These are phyloP conservation scores for Solanum chacoense DNA, from an alignment of 305 asterid species.

Conservation along the genomic window DNA sequence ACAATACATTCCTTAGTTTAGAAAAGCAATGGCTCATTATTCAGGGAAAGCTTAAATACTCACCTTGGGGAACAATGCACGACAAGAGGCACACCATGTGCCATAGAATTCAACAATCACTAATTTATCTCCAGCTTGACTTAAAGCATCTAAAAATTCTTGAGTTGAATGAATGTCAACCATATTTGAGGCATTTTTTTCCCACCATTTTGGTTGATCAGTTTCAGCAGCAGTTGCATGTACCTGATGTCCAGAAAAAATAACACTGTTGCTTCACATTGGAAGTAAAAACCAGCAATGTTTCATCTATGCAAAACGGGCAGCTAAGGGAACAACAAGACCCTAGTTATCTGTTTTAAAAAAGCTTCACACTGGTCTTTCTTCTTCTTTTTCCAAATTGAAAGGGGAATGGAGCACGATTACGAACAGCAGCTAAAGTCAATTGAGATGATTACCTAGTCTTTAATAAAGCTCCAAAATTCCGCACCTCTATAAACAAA, in stretches of 20 bases:
- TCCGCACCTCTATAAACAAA: background rate
- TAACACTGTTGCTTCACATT: background rate
- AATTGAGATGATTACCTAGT: background rate
- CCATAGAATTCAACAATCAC: conserved; percentile 60
- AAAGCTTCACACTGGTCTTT: background rate
- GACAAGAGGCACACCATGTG: conserved; percentile 76
- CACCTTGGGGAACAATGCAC: conserved; percentile 65
- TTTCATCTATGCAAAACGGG: background rate
- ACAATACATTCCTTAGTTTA: background rate
- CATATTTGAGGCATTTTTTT: conserved; percentile 50
- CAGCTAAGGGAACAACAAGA: background rate
- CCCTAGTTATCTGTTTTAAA: background rate
- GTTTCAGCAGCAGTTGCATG: conserved; percentile 35
- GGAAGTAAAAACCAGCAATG: background rate
- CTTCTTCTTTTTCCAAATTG: background rate
- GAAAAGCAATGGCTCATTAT: background rate
- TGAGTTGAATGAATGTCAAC: conserved; percentile 52
- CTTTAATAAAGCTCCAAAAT: background rate
- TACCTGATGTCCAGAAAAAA: conserved; percentile 24
- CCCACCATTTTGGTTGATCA: conserved; percentile 69
- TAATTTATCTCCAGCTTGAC: conserved; percentile 58
- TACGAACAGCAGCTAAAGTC: background rate
- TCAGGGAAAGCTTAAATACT: background rate
- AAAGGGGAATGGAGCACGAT: background rate
- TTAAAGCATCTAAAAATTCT: conserved; percentile 48